Evolutionary conservation across 2,329 filamentous ascomycete genomes (phyloP).

Genomic region (Pleurostoma richardsiae): DNA sequence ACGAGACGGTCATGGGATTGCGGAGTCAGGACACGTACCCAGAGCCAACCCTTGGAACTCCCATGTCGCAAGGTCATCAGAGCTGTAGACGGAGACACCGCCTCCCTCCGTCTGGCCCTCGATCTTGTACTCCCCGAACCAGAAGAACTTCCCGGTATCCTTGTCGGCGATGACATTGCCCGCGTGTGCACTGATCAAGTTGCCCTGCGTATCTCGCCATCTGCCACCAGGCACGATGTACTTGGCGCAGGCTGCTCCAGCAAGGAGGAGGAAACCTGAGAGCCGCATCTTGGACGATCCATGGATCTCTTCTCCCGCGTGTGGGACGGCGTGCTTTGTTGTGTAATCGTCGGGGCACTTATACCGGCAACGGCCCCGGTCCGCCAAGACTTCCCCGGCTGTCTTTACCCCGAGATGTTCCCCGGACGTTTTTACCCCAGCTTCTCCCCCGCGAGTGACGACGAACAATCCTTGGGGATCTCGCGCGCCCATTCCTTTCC

Average conservation of each 20-base stretch:
- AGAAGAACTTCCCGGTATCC: slow-evolving; percentile 49
- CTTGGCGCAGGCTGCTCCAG: neutral
- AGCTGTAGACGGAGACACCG: slow-evolving; percentile 56
- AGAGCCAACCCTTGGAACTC: slow-evolving; percentile 51
- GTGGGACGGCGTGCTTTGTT: too few relatives aligned
- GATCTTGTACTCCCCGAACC: slow-evolving; percentile 58
- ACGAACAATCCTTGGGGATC: too few relatives aligned
- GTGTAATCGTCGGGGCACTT: too few relatives aligned
- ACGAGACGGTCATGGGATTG: too few relatives aligned
- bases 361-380: too few relatives aligned
- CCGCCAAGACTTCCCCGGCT: neutral
- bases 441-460: too few relatives aligned
- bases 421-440: too few relatives aligned
- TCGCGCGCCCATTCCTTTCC: too few relatives aligned
- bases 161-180: slow-evolving; percentile 49
- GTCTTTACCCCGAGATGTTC: neutral
- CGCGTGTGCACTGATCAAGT: slow-evolving; percentile 58
- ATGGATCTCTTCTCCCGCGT: neutral
- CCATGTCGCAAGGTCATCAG: slow-evolving; percentile 56
- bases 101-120: slow-evolving; percentile 54
- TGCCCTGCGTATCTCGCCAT: slow-evolving; percentile 56
- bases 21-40: slow-evolving; percentile 24
- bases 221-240: slow-evolving; percentile 58
- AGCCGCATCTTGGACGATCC: neutral
- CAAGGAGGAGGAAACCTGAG: neutral